These are phyloP conservation scores for Dionaea muscipula DNA, from an alignment of 179 eudicot genomes.

Conservation along the genomic window DNA sequence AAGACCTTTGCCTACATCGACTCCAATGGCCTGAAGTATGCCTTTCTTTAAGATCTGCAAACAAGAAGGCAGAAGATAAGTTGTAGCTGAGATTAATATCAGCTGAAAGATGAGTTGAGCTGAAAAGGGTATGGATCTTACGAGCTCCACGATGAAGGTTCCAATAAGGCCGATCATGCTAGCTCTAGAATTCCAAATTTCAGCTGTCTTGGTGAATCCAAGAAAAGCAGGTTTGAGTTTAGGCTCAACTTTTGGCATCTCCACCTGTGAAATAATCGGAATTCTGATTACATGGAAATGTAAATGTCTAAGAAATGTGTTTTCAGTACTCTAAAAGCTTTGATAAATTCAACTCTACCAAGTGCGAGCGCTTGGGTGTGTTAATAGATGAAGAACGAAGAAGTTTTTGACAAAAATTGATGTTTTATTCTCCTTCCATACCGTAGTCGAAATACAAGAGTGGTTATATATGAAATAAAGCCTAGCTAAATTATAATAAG, in stretches of 20 bases:
- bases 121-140: constrained; percentile 7
- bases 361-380: too few relatives aligned
- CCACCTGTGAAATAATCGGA: constrained; percentile 47
- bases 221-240: constrained; percentile 54
- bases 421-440: too few relatives aligned
- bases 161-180: constrained; percentile 95
- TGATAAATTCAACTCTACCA: too few relatives aligned
- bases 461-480: too few relatives aligned
- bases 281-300: too few relatives aligned
- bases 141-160: constrained; percentile 74
- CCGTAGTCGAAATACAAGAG: too few relatives aligned
- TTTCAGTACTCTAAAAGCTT: too few relatives aligned
- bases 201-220: constrained; percentile 80
- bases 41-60: constrained; percentile 78
- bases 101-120: too few relatives aligned
- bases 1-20: constrained; percentile 88
- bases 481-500: too few relatives aligned
- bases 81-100: not conserved
- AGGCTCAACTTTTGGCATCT: constrained; percentile 67
- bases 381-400: too few relatives aligned
- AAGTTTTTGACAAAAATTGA: too few relatives aligned
- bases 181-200: constrained; percentile 89
- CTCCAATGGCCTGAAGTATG: constrained; percentile 69
- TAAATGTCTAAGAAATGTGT: too few relatives aligned
- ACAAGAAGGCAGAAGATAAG: not conserved